Conservation (phyloP, 2,329 filamentous ascomycete species). For the Aspergillus sojae region DNA sequence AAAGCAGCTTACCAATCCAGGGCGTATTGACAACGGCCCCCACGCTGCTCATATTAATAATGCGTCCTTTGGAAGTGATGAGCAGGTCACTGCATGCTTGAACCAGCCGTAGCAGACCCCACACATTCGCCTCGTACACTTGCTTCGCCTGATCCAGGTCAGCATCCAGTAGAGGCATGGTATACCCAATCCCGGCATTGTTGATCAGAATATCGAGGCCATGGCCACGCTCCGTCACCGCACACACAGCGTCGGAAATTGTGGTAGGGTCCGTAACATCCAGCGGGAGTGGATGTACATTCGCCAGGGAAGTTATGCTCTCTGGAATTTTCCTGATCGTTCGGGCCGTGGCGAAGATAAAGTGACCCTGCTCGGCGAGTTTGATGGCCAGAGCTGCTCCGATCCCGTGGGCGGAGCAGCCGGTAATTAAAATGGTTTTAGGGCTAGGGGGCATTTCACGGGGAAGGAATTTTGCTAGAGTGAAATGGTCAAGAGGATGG, state of each 20-base stretch:
- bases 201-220: conserved; percentile 43
- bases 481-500: too few relatives aligned
- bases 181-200: conserved; percentile 40
- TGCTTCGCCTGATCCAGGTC: conserved; percentile 26
- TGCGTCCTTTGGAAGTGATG: conserved; percentile 22
- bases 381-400: too few relatives aligned
- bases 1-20: neutral
- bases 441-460: too few relatives aligned
- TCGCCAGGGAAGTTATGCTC: conserved; percentile 24
- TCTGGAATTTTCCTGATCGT: conserved; percentile 31
- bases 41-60: conserved; percentile 6
- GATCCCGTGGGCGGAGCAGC: too few relatives aligned
- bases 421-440: too few relatives aligned
- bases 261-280: conserved; percentile 21
- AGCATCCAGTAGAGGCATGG: conserved; percentile 29
- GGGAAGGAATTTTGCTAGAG: too few relatives aligned
- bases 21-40: neutral
- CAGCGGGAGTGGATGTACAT: conserved; percentile 1
- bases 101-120: conserved; percentile 25
- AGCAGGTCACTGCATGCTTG: conserved; percentile 29
- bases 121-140: conserved; percentile 39
- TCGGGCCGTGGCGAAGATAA: conserved; percentile 50
- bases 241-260: conserved; percentile 19
- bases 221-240: conserved; percentile 19
- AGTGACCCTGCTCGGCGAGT: conserved; percentile 29